Evolutionary conservation across 2,329 filamentous ascomycete species (phyloP).

Genomic region (Thielaviopsis punctulata): DNA sequence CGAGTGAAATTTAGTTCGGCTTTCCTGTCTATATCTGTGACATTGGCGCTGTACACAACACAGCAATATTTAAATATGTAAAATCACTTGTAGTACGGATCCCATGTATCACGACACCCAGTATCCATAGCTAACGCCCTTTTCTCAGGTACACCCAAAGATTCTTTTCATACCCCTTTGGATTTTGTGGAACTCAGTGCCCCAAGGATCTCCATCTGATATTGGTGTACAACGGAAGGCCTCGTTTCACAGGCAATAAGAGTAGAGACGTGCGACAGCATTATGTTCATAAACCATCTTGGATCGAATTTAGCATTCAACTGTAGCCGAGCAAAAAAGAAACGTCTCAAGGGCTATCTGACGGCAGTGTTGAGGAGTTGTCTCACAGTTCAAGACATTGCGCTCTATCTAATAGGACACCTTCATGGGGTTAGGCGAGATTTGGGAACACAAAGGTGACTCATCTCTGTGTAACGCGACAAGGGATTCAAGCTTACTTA

Average conservation of each 20-base stretch:
- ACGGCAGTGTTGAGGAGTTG: background rate
- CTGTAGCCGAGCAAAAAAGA: too few relatives aligned
- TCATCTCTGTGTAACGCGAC: background rate
- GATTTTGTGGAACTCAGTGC: background rate
- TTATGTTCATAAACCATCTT: background rate
- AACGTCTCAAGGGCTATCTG: too few relatives aligned
- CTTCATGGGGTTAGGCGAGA: background rate
- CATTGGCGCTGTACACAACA: background rate
- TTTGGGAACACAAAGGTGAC: background rate
- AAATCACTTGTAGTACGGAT: background rate
- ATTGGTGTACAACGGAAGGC: background rate
- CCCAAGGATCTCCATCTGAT: background rate
- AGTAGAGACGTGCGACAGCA: background rate
- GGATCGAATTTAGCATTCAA: background rate
- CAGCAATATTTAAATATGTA: background rate
- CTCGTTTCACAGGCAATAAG: background rate
- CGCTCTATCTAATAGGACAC: background rate
- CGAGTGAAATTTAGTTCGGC: background rate
- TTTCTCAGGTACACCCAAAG: background rate
- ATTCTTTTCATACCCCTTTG: background rate
- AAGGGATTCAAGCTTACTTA: too few relatives aligned
- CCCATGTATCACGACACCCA: background rate
- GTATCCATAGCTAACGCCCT: background rate
- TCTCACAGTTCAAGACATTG: background rate
- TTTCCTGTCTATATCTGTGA: background rate